Evolutionary conservation across 371 early-diverging fungal species (phyloP).

Genomic region (Smittium culicis): DNA sequence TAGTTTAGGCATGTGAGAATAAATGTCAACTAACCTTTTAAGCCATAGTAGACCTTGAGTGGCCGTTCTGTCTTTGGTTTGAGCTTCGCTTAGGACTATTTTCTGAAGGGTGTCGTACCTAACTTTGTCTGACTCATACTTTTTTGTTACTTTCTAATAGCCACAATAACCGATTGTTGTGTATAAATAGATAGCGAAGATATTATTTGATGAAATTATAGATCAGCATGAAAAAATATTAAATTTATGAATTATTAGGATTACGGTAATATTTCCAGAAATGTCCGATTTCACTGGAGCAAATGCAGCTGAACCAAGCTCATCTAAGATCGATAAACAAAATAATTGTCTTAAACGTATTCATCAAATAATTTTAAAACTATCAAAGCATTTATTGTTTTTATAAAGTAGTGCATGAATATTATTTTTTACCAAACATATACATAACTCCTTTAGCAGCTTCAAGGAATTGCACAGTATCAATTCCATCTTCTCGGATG

Average conservation of each 20-base stretch:
- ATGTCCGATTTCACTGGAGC: slow-evolving; percentile 73
- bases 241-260: slow-evolving; percentile 36
- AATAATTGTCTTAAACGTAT: slow-evolving; percentile 9
- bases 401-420: slow-evolving; percentile 34
- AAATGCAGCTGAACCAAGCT: slow-evolving; percentile 61
- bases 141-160: slow-evolving; percentile 75
- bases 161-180: too few species aligned
- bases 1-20: neutral
- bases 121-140: slow-evolving; percentile 44
- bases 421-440: slow-evolving; percentile 70
- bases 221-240: neutral
- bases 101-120: slow-evolving; percentile 65
- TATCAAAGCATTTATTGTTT: neutral
- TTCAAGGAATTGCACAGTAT: slow-evolving; percentile 66
- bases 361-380: slow-evolving; percentile 10
- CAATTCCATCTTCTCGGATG: slow-evolving; percentile 48
- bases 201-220: neutral
- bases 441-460: slow-evolving; percentile 75
- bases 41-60: slow-evolving; percentile 90
- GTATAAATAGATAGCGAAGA: neutral
- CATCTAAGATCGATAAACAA: slow-evolving; percentile 32
- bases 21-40: slow-evolving; percentile 42
- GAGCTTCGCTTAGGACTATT: slow-evolving; percentile 57
- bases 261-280: slow-evolving; percentile 70
- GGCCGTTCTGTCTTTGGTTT: slow-evolving; percentile 59